Evolutionary conservation across 441 rosid genomes (phyloP), one percentile per base, ranked within the genome.

Genomic region (Jatropha multifida): DNA sequence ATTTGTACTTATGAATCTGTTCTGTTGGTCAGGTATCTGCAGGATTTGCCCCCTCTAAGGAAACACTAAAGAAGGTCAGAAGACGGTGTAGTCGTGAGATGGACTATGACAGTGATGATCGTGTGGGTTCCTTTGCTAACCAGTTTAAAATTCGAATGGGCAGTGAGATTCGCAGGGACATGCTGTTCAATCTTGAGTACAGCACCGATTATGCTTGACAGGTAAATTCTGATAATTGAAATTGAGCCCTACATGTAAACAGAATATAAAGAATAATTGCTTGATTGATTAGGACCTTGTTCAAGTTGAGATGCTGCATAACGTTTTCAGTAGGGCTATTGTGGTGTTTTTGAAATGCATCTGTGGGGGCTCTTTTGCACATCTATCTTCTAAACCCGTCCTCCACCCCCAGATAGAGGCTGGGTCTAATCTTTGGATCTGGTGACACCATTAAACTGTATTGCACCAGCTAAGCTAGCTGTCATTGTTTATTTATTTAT

Each of bases 21-120:
- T 60, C 42, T 80, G 27, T 60, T 56, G 70, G 65, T 75, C 89
- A 94, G 99, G 87, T 90, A 41, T 82, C 76, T 17, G 90, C 87
- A 74, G 98, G 98, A 80, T 94, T 89, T 81, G 78, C 73, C 49
- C 99, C 99, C 11, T 85, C 91, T 9, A 96, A 88, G 85, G 97
- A 87, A 76, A 86, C 81, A n/a, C 85, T 96, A 67, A 93, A 88
- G 85, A 93, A 87, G 85, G 77, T 88, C 44, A 87, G 91, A 81
- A 89, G 99, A 78, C 90, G 99, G 76, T 90, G 99, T 67, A 65
- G 80, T 17, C 85, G 99, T 72, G 96, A 96, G 86, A 75, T 89
- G 89, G 97, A 92, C 83, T 69, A 83, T 56, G 97, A 91, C 74
- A 83, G 83, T 60, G 82, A 92, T 83, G 92, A 84, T 23, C 74